Conservation (phyloP, 495 filamentous ascomycete species). For the Penicillium herquei region DNA sequence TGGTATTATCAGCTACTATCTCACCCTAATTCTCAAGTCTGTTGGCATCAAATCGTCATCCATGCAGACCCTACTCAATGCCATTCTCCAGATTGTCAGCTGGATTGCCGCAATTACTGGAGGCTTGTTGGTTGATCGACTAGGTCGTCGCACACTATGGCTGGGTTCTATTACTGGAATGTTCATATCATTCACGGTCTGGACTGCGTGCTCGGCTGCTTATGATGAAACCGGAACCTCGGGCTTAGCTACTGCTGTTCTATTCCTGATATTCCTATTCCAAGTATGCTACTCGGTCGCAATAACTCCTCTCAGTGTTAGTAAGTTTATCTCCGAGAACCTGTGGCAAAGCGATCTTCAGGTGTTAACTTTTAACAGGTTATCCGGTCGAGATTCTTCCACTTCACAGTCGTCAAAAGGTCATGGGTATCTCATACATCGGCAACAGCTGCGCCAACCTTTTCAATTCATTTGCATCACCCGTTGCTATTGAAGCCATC, state of each 20-base stretch:
- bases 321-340: too few relatives aligned
- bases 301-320: too few relatives aligned
- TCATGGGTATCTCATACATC: slow-evolving; percentile 45
- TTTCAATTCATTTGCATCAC: background rate
- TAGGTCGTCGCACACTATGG: slow-evolving; percentile 56
- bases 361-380: slow-evolving; percentile 30
- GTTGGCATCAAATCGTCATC: slow-evolving; percentile 51
- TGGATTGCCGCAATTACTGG: slow-evolving; percentile 35
- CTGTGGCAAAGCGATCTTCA: too few relatives aligned
- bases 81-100: slow-evolving; percentile 26
- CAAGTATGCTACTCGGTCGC: too few relatives aligned
- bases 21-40: slow-evolving; percentile 49
- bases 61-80: slow-evolving; percentile 38
- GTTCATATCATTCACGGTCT: slow-evolving; percentile 52
- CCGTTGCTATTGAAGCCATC: background rate
- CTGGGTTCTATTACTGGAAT: slow-evolving; percentile 54
- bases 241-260: slow-evolving; percentile 40
- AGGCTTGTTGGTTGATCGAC: slow-evolving; percentile 54
- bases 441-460: background rate
- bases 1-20: slow-evolving; percentile 63
- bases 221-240: slow-evolving; percentile 44
- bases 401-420: slow-evolving; percentile 59
- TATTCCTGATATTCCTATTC: slow-evolving; percentile 52
- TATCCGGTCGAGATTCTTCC: slow-evolving; percentile 63
- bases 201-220: slow-evolving; percentile 50